Evolutionary conservation across 78 protist genomes (phyloP).

Genomic region (Polysphondylium violaceum): DNA sequence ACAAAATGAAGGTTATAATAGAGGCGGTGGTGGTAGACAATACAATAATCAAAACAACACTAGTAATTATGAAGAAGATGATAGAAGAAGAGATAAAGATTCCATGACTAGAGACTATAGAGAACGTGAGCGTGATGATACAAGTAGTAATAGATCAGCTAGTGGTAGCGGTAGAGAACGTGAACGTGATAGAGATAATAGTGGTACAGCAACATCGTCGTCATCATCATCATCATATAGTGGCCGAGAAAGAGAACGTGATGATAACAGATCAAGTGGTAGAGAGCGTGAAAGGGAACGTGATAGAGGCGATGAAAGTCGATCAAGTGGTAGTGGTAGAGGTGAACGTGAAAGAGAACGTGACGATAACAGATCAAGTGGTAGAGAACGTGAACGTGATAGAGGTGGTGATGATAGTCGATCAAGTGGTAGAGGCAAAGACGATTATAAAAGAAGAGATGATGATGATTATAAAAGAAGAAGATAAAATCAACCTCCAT

Average conservation of each 20-base stretch:
- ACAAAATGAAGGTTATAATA: background rate
- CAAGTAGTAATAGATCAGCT: slow-evolving; percentile 27
- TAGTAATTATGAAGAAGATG: slow-evolving; percentile 4
- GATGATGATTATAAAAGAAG: background rate
- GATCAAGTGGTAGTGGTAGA: background rate
- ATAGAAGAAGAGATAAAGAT: slow-evolving; percentile 21
- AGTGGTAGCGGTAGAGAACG: background rate
- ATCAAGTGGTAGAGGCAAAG: slow-evolving; percentile 19
- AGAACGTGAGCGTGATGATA: slow-evolving; percentile 37
- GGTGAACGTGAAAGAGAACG: slow-evolving; percentile 18
- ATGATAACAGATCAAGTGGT: slow-evolving; percentile 4
- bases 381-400: slow-evolving; percentile 38
- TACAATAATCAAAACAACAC: too few relatives aligned
- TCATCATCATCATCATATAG: too few relatives aligned
- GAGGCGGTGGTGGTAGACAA: slow-evolving; percentile 40
- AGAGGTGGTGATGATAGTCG: background rate
- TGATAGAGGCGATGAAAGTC: slow-evolving; percentile 20
- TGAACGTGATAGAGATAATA: slow-evolving; percentile 39
- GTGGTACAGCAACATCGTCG: too few relatives aligned
- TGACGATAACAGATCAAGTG: background rate
- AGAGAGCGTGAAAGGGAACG: slow-evolving; percentile 45
- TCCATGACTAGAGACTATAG: background rate
- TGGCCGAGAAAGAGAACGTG: slow-evolving; percentile 21
- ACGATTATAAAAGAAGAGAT: background rate
- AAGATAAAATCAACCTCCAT: too few relatives aligned